Evolutionary conservation across 495 filamentous ascomycete genomes (phyloP), one percentile per base, ranked within the genome.

Genomic region (Amphirosellinia nigrospora): DNA sequence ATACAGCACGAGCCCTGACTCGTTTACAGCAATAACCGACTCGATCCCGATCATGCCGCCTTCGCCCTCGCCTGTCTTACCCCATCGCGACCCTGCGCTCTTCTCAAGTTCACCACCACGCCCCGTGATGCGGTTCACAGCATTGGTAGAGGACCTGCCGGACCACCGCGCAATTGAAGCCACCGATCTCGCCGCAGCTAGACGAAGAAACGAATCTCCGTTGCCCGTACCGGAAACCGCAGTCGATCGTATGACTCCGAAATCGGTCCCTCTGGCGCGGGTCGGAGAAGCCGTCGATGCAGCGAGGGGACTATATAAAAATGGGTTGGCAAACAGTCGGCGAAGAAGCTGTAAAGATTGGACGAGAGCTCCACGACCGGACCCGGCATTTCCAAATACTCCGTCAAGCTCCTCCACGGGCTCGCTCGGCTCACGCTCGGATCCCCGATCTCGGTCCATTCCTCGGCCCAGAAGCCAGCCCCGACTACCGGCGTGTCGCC

Each of bases 41-140:
- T 97, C 93, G 61, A 97, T 91, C 0, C 93, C 94, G 72, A 98
- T 97, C 56, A 97, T 91, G 0, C 94, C 94, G 4, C 93, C 94
- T 73, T 91, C 86, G 0, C 94, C 94, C 72, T 97, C 94, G 3
- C 92, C 91, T 2, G 90, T 92, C 71, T 81, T 85, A 1, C 84
- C 84, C 94, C 94, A 97, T 46, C 93, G 82, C 32, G 89, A 82
- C 1, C 89, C 93, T 16, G 94, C 94, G 61, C 90, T 92, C 65
- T 81, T 83, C 76, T 95, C 88, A 26, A 98, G 81, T 74, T 94
- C 92, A 1, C 94, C 94, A 1, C 83, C 84, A 0, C 86, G 86
- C 0, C 94, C 94, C 1, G 89, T 85, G 26, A 97, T 84, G 58
- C 86, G 85, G 0, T 81, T 82, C 4, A 94, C 71, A 8, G 92